A percentile compares a stretch with the other conserved stretches of the same genome.
Evolutionary conservation across 305 asterid species (phyloP).

Genomic region (Solanum hybrid): DNA sequence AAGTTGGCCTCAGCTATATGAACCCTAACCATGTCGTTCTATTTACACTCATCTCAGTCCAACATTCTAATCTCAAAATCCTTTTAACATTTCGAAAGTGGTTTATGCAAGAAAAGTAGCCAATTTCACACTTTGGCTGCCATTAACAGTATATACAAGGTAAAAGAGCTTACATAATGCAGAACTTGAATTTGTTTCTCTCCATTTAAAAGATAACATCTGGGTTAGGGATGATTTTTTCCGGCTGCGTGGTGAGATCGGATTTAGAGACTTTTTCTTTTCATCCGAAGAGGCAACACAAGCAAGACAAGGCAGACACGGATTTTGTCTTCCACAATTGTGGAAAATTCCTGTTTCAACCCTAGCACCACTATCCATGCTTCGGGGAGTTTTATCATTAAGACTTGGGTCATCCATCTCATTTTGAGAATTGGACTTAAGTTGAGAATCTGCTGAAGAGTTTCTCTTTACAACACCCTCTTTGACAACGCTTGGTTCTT

Average conservation of each 20-base stretch:
- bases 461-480: slow-evolving; percentile 6
- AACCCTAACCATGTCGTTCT: background rate
- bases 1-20: background rate
- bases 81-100: background rate
- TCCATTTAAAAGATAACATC: slow-evolving; percentile 62
- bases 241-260: slow-evolving; percentile 39
- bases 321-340: slow-evolving; percentile 52
- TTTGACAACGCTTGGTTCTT: slow-evolving; percentile 2
- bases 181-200: slow-evolving; percentile 43
- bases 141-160: background rate
- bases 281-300: slow-evolving; percentile 53
- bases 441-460: slow-evolving; percentile 28
- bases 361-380: slow-evolving; percentile 19
- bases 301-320: slow-evolving; percentile 73
- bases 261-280: slow-evolving; percentile 37
- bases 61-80: background rate
- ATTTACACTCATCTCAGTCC: background rate
- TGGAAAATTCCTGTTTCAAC: slow-evolving; percentile 32
- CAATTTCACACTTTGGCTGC: background rate
- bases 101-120: background rate
- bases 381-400: slow-evolving; percentile 16
- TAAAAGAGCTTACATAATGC: slow-evolving; percentile 41
- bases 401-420: slow-evolving; percentile 25
- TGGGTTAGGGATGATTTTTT: slow-evolving; percentile 38
- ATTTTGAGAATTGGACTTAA: slow-evolving; percentile 26